Evolutionary conservation across 176 grass and related monocot genomes (phyloP).

Genomic region (Pharus latifolius): DNA sequence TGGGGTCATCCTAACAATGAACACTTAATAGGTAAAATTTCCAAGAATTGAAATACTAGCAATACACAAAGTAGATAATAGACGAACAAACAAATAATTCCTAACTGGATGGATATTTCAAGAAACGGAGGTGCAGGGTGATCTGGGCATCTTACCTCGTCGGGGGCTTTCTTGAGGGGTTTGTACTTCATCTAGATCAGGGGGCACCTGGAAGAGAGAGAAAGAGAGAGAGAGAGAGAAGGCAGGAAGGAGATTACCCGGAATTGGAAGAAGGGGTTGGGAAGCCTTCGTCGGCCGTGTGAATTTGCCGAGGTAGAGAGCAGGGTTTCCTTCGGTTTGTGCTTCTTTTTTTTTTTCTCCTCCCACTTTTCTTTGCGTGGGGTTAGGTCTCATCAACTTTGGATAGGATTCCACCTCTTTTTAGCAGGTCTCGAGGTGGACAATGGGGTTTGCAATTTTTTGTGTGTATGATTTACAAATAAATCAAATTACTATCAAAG

Average conservation of each 20-base stretch:
- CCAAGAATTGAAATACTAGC: neutral
- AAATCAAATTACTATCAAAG: no score
- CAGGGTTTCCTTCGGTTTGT: no score
- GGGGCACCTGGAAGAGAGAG: slow-evolving; percentile 2
- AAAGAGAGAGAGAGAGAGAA: neutral
- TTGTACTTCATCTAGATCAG: slow-evolving; percentile 17
- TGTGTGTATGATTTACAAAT: no score
- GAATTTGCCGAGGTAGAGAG: no score
- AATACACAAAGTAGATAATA: no score
- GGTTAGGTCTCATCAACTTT: no score
- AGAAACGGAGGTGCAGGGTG: neutral
- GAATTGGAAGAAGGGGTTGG: neutral
- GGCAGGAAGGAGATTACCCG: neutral
- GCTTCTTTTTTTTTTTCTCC: neutral
- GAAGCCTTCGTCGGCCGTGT: no score
- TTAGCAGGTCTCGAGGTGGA: no score
- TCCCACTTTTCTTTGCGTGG: neutral
- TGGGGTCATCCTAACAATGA: slow-evolving; percentile 24
- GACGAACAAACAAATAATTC: no score
- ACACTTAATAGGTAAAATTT: neutral
- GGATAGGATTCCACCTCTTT: neutral
- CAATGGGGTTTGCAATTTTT: no score
- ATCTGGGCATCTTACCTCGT: slow-evolving; percentile 12
- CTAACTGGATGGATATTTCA: neutral
- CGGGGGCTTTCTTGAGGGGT: slow-evolving; percentile 11